Evolutionary conservation across 2,329 filamentous ascomycete genomes (phyloP).

Genomic region (Aspergillus sp.): DNA sequence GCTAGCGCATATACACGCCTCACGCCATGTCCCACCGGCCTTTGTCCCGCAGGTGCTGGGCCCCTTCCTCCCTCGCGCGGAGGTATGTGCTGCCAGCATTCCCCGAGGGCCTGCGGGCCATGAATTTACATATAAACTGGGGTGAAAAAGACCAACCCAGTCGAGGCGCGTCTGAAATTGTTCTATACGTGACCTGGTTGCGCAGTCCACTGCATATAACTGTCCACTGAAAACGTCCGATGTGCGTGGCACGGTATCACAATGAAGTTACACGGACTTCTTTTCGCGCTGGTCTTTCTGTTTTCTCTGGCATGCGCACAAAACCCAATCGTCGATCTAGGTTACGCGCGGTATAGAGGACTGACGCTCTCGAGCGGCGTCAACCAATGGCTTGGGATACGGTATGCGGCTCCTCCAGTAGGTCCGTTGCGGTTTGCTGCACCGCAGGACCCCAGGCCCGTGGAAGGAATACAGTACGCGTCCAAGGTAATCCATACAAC

Average conservation of each 20-base stretch:
- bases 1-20: no score
- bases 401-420: conserved; percentile 68
- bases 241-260: background rate
- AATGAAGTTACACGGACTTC: conserved; percentile 3
- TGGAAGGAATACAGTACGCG: conserved; percentile 51
- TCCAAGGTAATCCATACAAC: conserved; percentile 43
- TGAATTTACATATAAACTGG: no score
- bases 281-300: conserved; percentile 12
- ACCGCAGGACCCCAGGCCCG: conserved; percentile 59
- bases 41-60: no score
- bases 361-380: conserved; percentile 54
- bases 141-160: no score
- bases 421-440: conserved; percentile 65
- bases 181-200: no score
- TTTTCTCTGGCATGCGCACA: conserved; percentile 21
- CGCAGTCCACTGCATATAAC: no score
- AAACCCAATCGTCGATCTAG: conserved; percentile 55
- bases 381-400: conserved; percentile 70
- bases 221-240: no score
- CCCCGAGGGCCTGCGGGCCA: no score
- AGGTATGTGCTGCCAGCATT: no score
- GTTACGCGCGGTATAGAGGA: conserved; percentile 66
- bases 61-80: no score
- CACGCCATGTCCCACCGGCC: no score
- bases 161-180: no score